Conservation (phyloP, 805 yeast genomes). For the Candida multigemmis region DNA sequence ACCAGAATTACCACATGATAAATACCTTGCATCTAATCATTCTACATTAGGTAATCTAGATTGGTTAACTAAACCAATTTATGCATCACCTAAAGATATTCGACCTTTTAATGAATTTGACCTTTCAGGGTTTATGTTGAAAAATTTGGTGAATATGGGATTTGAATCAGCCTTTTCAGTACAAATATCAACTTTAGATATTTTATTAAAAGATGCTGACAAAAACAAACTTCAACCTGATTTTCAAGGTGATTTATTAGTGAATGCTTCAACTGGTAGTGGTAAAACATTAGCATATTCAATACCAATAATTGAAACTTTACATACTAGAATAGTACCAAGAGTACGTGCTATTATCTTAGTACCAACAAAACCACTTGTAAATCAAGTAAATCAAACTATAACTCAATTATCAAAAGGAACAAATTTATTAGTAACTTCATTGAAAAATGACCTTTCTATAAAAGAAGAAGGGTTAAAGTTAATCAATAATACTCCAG, state of each 20-base stretch:
- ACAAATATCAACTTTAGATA: slow-evolving; percentile 59
- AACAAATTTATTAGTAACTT: slow-evolving; percentile 53
- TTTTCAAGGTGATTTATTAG: slow-evolving; percentile 66
- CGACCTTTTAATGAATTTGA: slow-evolving; percentile 41
- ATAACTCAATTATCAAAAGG: slow-evolving; percentile 55
- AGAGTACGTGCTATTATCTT: slow-evolving; percentile 65
- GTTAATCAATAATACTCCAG: slow-evolving; percentile 44
- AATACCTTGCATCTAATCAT: slow-evolving; percentile 18
- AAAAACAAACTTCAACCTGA: slow-evolving; percentile 36
- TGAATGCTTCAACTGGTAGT: slow-evolving; percentile 92
- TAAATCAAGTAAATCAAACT: slow-evolving; percentile 70
- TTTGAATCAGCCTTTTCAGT: slow-evolving; percentile 64
- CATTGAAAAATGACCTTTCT: slow-evolving; percentile 43
- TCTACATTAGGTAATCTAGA: slow-evolving; percentile 29
- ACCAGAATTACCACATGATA: slow-evolving; percentile 57
- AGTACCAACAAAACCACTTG: slow-evolving; percentile 86
- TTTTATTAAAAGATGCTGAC: slow-evolving; percentile 35
- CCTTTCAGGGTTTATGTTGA: slow-evolving; percentile 33
- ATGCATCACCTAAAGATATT: slow-evolving; percentile 37
- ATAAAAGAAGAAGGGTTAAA: slow-evolving; percentile 57
- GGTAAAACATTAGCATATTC: slow-evolving; percentile 91
- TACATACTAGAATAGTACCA: slow-evolving; percentile 59
- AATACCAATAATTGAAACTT: slow-evolving; percentile 70
- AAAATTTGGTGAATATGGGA: slow-evolving; percentile 39
- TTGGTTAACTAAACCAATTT: slow-evolving; percentile 65